Conservation (phyloP, 179 eudicot genomes). For the Nepenthes alata region DNA sequence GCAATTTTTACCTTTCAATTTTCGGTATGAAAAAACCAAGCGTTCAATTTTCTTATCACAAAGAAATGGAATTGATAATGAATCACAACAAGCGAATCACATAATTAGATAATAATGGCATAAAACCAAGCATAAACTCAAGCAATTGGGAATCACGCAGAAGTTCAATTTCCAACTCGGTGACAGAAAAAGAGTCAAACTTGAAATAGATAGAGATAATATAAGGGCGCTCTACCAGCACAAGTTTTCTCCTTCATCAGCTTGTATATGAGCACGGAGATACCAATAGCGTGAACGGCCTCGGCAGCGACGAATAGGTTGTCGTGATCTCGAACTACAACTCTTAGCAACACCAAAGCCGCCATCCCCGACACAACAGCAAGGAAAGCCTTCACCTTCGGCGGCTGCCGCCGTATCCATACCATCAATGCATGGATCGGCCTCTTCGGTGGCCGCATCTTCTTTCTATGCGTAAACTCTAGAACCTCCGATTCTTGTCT, state of each 20-base stretch:
- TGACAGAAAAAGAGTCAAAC: neutral
- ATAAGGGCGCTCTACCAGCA: slow-evolving; percentile 32
- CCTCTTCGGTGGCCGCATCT: slow-evolving; percentile 30
- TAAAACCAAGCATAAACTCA: no score
- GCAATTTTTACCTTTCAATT: no score
- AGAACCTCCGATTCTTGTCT: no score
- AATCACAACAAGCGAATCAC: no score
- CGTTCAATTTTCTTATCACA: no score
- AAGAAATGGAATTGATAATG: no score
- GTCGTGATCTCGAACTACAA: slow-evolving; percentile 64
- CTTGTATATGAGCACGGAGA: slow-evolving; percentile 53
- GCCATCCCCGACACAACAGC: slow-evolving; percentile 57
- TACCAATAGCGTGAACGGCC: slow-evolving; percentile 64
- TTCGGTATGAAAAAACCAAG: no score
- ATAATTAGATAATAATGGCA: no score
- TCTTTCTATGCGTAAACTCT: neutral
- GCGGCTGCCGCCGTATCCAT: slow-evolving; percentile 63
- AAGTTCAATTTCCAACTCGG: no score
- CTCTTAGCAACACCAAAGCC: slow-evolving; percentile 44
- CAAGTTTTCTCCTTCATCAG: slow-evolving; percentile 71
- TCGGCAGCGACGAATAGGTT: slow-evolving; percentile 73
- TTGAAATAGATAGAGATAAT: neutral
- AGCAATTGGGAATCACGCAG: no score
- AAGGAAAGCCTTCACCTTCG: slow-evolving; percentile 60
- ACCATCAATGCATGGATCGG: slow-evolving; percentile 38